Percentiles rank a stretch among this genome's conserved stretches.
These are phyloP conservation scores for Strigomonas culicis DNA, from an alignment of 208 protist genomes.

Conservation along the genomic window DNA sequence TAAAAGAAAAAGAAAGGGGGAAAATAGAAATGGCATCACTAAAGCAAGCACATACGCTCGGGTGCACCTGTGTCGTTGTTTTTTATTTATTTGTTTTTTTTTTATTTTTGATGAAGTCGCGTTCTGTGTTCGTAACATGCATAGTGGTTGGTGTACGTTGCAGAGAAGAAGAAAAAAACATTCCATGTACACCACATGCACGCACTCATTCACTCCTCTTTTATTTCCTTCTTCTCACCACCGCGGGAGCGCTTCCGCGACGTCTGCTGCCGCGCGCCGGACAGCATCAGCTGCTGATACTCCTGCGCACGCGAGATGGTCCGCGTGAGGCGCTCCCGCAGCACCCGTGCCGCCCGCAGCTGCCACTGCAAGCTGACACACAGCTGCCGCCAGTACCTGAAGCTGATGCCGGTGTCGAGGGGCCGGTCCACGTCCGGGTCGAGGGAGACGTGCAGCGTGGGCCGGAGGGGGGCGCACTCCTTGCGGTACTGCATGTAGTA, in stretches of 20 bases:
- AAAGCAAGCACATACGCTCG: neutral
- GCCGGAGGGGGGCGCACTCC: slow-evolving; percentile 54
- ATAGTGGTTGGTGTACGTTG: neutral
- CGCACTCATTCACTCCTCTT: neutral
- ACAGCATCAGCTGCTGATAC: neutral
- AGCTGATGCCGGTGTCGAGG: slow-evolving; percentile 38
- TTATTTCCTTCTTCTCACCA: neutral
- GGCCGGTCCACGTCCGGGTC: slow-evolving; percentile 68
- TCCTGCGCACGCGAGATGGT: slow-evolving; percentile 20
- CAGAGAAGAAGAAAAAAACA: neutral
- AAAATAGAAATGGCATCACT: slow-evolving; percentile 7
- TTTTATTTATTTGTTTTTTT: neutral
- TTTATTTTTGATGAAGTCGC: neutral
- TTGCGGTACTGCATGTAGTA: slow-evolving; percentile 75
- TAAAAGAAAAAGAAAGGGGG: neutral
- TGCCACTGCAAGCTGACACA: slow-evolving; percentile 58
- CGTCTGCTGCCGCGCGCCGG: neutral
- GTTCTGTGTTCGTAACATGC: too few relatives aligned
- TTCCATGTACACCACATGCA: too few relatives aligned
- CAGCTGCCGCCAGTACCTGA: slow-evolving; percentile 59
- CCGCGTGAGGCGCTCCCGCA: slow-evolving; percentile 52
- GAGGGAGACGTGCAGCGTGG: slow-evolving; percentile 66
- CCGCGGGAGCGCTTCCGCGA: neutral
- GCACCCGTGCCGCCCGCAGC: slow-evolving; percentile 44
- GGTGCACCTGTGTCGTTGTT: neutral